phyloP scores from a whole-genome alignment of 2,329 filamentous ascomycete species.

The Pseudomassariella vexata region DNA sequence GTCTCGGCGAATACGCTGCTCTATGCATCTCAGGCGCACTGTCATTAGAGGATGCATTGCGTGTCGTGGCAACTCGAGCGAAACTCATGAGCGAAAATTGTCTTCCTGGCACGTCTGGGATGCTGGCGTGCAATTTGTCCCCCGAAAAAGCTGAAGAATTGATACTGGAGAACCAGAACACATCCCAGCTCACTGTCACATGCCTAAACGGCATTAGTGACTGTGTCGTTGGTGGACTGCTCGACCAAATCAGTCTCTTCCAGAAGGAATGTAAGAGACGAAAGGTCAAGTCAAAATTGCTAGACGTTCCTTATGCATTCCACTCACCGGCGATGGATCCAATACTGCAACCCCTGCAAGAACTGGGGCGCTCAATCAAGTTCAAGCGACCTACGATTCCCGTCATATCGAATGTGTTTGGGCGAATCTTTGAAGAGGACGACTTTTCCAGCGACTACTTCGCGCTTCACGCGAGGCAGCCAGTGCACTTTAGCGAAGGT shows the following conservation, averaged over 20 bases:
- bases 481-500: constrained; percentile 4
- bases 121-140: constrained; percentile 8
- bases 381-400: constrained; percentile 8
- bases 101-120: constrained; percentile 5
- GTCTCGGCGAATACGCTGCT: constrained; percentile 11
- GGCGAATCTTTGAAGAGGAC: constrained; percentile 1
- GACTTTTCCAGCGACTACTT: constrained; percentile 7
- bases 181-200: constrained; percentile 6
- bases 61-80: constrained; percentile 8
- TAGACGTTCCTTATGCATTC: constrained; percentile 9
- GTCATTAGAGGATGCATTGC: constrained; percentile 4
- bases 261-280: constrained; percentile 3
- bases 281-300: constrained; percentile 7
- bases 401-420: constrained; percentile 10
- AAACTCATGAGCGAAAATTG: constrained; percentile 9
- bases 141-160: constrained; percentile 2
- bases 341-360: constrained; percentile 6
- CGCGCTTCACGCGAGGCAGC: constrained; percentile 5
- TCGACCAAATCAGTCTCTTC: constrained; percentile 5
- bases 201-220: constrained; percentile 10
- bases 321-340: constrained; percentile 11
- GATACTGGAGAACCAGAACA: constrained; percentile 1
- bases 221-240: constrained; percentile 11
- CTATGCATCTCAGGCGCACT: constrained; percentile 8
- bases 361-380: constrained; percentile 1